Evolutionary conservation across 179 eudicot species (phyloP).

Genomic region (Silene coronaria): DNA sequence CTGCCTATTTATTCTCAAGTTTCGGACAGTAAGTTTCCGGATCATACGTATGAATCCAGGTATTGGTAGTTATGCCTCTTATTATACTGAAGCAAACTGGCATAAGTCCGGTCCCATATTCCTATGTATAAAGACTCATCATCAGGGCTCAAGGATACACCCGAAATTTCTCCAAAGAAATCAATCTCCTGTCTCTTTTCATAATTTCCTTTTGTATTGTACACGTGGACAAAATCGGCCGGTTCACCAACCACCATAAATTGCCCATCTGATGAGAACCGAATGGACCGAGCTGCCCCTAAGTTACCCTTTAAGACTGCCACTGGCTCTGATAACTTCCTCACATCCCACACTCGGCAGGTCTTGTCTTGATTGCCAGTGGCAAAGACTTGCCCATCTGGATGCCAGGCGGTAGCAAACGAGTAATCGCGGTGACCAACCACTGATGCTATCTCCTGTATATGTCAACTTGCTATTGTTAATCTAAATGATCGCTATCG

Average conservation of each 20-base stretch:
- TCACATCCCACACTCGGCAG: slow-evolving; percentile 74
- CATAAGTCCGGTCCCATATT: slow-evolving; percentile 87
- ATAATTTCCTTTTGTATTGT: slow-evolving; percentile 42
- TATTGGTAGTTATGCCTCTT: slow-evolving; percentile 46
- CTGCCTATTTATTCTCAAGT: slow-evolving; percentile 20
- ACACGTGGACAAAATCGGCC: slow-evolving; percentile 83
- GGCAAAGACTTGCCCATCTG: slow-evolving; percentile 61
- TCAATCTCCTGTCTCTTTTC: slow-evolving; percentile 65
- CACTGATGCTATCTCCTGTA: slow-evolving; percentile 52
- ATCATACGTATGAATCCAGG: slow-evolving; percentile 55
- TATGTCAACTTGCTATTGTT: background rate
- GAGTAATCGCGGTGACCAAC: slow-evolving; percentile 76
- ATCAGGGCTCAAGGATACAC: slow-evolving; percentile 76
- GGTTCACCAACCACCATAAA: slow-evolving; percentile 79
- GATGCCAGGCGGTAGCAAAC: slow-evolving; percentile 87
- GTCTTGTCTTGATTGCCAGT: slow-evolving; percentile 93
- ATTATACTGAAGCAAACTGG: slow-evolving; percentile 71
- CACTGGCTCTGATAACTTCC: slow-evolving; percentile 46
- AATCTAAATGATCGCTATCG: background rate
- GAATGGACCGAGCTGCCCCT: slow-evolving; percentile 74
- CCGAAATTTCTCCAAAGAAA: slow-evolving; percentile 84
- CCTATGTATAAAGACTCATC: slow-evolving; percentile 69
- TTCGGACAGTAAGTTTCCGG: background rate
- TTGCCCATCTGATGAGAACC: slow-evolving; percentile 72
- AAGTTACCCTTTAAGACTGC: slow-evolving; percentile 70